A percentile compares a stretch with the other conserved stretches of the same genome.
Evolutionary conservation across 176 grass and related monocot genomes (phyloP).

Genomic region (Cenchrus americanus): DNA sequence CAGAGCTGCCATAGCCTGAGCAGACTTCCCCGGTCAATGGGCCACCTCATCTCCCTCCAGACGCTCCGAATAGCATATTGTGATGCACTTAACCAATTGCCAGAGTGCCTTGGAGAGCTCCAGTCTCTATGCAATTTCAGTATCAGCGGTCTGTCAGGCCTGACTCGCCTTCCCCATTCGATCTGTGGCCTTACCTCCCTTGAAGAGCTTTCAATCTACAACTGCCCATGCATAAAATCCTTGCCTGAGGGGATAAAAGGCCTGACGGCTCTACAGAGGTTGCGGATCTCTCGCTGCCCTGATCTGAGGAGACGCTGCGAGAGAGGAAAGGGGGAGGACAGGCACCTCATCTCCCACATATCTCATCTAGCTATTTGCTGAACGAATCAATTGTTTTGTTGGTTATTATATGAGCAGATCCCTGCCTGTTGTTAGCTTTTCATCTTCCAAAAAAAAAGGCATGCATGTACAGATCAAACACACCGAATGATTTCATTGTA

Average conservation of each 20-base stretch:
- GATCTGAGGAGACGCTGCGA: neutral
- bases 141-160: neutral
- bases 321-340: neutral
- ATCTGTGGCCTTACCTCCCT: neutral
- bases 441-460: too few relatives aligned
- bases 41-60: neutral
- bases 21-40: neutral
- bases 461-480: too few relatives aligned
- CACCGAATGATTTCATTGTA: too few relatives aligned
- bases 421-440: too few relatives aligned
- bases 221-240: neutral
- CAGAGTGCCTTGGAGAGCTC: neutral
- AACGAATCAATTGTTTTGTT: too few relatives aligned
- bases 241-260: neutral
- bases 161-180: neutral
- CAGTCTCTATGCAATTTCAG: neutral
- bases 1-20: neutral
- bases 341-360: conserved; percentile 6
- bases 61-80: neutral
- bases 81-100: neutral
- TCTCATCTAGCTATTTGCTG: neutral
- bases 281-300: neutral
- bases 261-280: neutral
- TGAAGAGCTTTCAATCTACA: rapidly evolving
- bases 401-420: too few relatives aligned